These are phyloP conservation scores for Alternaria arbusti DNA, from an alignment of 2,329 filamentous ascomycete genomes.

Conservation along the genomic window DNA sequence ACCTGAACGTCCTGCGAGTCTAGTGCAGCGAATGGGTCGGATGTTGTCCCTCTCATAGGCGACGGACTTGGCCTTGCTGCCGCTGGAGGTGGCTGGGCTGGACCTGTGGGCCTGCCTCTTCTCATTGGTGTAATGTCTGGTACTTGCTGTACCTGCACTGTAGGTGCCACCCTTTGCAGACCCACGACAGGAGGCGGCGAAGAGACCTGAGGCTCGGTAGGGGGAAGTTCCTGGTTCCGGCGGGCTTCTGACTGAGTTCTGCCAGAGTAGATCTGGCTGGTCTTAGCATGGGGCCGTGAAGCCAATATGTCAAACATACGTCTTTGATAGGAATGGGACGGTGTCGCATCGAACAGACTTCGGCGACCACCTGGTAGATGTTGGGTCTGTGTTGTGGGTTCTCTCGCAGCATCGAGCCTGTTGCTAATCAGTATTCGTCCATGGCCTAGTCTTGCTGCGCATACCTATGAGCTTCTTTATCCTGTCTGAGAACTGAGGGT, in stretches of 20 bases:
- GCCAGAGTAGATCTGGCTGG: slow-evolving; percentile 55
- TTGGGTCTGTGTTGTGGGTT: slow-evolving; percentile 81
- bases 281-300: slow-evolving; percentile 25
- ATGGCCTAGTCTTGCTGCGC: slow-evolving; percentile 34
- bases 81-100: slow-evolving; percentile 50
- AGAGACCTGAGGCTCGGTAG: slow-evolving; percentile 59
- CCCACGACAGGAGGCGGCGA: slow-evolving; percentile 70
- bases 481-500: slow-evolving; percentile 87
- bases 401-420: slow-evolving; percentile 89
- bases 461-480: slow-evolving; percentile 88
- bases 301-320: slow-evolving; percentile 56
- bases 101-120: slow-evolving; percentile 73
- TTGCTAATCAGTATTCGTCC: slow-evolving; percentile 19
- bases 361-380: slow-evolving; percentile 89
- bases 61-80: slow-evolving; percentile 67
- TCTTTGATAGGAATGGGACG: slow-evolving; percentile 87
- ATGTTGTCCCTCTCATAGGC: slow-evolving; percentile 70
- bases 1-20: slow-evolving; percentile 68
- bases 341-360: slow-evolving; percentile 88
- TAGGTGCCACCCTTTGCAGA: slow-evolving; percentile 78
- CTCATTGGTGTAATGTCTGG: slow-evolving; percentile 95
- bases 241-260: slow-evolving; percentile 70
- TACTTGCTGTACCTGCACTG: slow-evolving; percentile 72
- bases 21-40: slow-evolving; percentile 89
- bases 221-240: slow-evolving; percentile 65